phyloP scores from a whole-genome alignment of 352 stramenopile species.

The Phytophthora capsici region DNA sequence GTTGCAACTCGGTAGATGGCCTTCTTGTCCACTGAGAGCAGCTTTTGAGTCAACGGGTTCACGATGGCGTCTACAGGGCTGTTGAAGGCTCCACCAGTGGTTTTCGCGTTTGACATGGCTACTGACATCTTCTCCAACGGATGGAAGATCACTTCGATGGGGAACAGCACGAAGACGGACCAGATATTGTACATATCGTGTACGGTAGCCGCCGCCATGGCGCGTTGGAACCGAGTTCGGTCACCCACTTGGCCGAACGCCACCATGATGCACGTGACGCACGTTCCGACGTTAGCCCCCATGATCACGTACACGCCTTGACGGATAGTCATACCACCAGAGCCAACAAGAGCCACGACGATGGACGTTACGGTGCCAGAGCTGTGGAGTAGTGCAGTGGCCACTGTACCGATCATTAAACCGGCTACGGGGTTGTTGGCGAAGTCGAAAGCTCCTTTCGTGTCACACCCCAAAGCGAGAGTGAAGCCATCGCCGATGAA shows the following conservation, averaged over 20 bases:
- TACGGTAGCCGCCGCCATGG: slow-evolving; percentile 54
- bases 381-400: slow-evolving; percentile 72
- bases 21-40: slow-evolving; percentile 42
- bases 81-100: slow-evolving; percentile 35
- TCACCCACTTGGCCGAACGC: slow-evolving; percentile 85
- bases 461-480: slow-evolving; percentile 58
- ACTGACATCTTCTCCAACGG: slow-evolving; percentile 60
- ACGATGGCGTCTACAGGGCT: slow-evolving; percentile 48
- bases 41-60: slow-evolving; percentile 34
- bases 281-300: slow-evolving; percentile 89
- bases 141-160: slow-evolving; percentile 60
- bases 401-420: slow-evolving; percentile 74
- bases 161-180: slow-evolving; percentile 71
- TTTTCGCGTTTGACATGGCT: slow-evolving; percentile 38
- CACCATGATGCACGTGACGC: slow-evolving; percentile 91
- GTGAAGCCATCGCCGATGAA: slow-evolving; percentile 73
- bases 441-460: slow-evolving; percentile 63
- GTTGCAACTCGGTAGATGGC: slow-evolving; percentile 39
- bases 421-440: slow-evolving; percentile 69
- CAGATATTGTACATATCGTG: slow-evolving; percentile 90
- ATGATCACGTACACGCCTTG: slow-evolving; percentile 90
- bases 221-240: slow-evolving; percentile 60
- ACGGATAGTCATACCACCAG: slow-evolving; percentile 66
- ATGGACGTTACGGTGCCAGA: slow-evolving; percentile 78
- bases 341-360: slow-evolving; percentile 62